Evolutionary conservation across 768 basidiomycete genomes (phyloP), one percentile per base, ranked within the genome.

Genomic region (Pholiota microspora): DNA sequence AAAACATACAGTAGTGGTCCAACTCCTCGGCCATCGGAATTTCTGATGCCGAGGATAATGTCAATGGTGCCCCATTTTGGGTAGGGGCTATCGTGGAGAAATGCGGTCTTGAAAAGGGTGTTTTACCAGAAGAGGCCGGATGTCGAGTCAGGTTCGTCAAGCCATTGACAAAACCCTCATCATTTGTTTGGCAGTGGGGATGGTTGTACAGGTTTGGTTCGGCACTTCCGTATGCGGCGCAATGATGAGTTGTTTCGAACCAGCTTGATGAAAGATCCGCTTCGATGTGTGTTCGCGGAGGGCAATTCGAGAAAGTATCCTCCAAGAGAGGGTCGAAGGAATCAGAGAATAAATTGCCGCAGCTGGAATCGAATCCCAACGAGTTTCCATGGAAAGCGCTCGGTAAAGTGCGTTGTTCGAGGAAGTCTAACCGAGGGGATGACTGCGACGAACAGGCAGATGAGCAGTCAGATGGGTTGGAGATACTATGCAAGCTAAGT

Each of bases 1-100:
- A 59, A 40, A 15, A 73, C 82, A 64, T 69, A 87, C 86, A 71
- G 60, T 84, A 85, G 28, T 80, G 73, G 53, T 79, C 76, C 55
- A 80, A 72, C 62, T 86, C 85, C 51, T 77, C 75, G 67, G 74
- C 51, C 67, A 59, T 54, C 64, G 65, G 64, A 45, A 59, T 67
- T 59, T 64, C 59, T 47, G 62, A 54, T 38, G 58, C 66, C 67
- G 71, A 67, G 64, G 71, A 69, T 35, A 71, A 66, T 36, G 66
- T 70, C 23, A 55, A 54, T 48, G 51, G 38, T 34, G 58, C 24
- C 51, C 48, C 32, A 49, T 55, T 59, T 49, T 53, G 54, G 46
- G 49, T 48, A 42, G 54, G 62, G 18, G 52, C 28, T 55, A 42
- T 54, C 52, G 59, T 58, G 60, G 60, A 56, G 51, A 62, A 61